Base-by-base conservation (phyloP, 495 filamentous ascomycete species). In the Penicillium nucicola region DNA sequence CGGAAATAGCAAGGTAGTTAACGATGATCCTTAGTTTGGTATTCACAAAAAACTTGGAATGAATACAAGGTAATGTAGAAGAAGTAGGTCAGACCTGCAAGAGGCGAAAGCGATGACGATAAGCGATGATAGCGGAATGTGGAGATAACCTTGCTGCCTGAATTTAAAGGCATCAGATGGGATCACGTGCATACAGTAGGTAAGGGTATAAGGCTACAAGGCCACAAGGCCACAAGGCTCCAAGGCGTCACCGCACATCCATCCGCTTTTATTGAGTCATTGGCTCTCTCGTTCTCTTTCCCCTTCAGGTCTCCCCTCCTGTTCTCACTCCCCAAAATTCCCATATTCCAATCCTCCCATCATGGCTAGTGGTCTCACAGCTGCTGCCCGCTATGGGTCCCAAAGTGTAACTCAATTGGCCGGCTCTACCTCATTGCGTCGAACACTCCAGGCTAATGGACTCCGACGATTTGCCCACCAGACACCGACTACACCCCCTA, bases 371-470 rank as follows among this genome's bases (percentile, higher is more conserved):
- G 50, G 61, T 60, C 52, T 70, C 36, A 86, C 65, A 83, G 76
- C 59, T 84, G 77, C 39, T 70, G 70, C 46, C 82, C 85, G 64
- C 80, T 58, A 62, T 51, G 64, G 64, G 52, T 47, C 58, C 44
- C 61, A 65, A 60, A 65, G 56, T 58, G 58, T 65, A 60, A 62
- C 49, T 52, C 64, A 64, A 58, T 67, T 67, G 46, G 56, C 64
- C 49, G 56, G 62, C 51, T 66, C 56, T 52, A 63, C 57, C 49
- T 56, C 58, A 41, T 54, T 70, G 56, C 64, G 61, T 62, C 61
- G 61, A 59, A 61, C 53, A 47, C 45, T 65, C 48, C 62, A 63
- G 49, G 60, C 56, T 64, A 62, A 62, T 58, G 56, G 61, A 53
- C 52, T 71, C 41, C 67, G 68, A 55, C 69, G 57, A 53, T 72